Conservation (phyloP, 495 filamentous ascomycete genomes). For the Haplographium delicatum region DNA sequence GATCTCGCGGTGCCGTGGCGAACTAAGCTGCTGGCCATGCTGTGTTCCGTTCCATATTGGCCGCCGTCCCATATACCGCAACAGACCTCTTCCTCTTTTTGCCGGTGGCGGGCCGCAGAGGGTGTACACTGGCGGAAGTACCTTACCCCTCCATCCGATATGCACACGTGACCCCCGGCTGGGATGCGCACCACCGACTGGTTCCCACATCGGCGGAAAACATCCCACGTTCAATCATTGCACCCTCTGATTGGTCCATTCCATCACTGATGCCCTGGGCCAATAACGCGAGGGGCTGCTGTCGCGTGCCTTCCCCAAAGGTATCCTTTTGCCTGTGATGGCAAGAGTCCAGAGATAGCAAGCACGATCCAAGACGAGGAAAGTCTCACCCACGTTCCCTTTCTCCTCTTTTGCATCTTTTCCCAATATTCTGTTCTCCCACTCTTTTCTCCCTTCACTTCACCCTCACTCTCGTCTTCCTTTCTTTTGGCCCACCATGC, state of each 20-base stretch:
- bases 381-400: conserved; percentile 6
- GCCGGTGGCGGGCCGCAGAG: too few species aligned
- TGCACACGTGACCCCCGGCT: not conserved
- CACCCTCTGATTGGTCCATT: not conserved
- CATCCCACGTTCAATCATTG: not conserved
- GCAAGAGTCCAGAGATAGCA: not conserved
- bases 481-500: not conserved
- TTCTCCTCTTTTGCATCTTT: not conserved
- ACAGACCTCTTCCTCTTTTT: too few species aligned
- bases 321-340: conserved; percentile 4
- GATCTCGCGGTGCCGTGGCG: not conserved
- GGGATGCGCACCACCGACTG: not conserved
- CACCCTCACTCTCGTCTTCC: not conserved
- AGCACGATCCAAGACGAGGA: not conserved
- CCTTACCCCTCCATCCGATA: not conserved
- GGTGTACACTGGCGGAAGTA: too few species aligned
- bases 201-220: not conserved
- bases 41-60: too few species aligned
- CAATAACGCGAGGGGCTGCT: conserved; percentile 1
- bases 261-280: not conserved
- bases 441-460: not conserved
- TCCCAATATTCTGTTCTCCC: not conserved
- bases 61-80: too few species aligned
- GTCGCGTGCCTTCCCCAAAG: not conserved
- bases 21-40: not conserved